phyloP scores from a whole-genome alignment of 2,329 filamentous ascomycete genomes.

The Cadophora sp. region DNA sequence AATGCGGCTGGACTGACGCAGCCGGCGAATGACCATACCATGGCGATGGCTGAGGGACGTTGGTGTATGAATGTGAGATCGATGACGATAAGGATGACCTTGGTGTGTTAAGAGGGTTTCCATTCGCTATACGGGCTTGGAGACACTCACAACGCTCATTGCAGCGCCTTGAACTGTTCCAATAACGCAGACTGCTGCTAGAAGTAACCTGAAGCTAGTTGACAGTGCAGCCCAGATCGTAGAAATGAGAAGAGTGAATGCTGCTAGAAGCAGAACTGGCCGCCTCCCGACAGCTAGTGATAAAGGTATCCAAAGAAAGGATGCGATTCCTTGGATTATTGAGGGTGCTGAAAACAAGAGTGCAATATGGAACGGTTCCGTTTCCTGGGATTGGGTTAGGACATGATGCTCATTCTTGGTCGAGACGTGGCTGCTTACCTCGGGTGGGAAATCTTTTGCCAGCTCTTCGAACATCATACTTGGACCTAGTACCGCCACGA shows the following conservation, averaged over 20 bases:
- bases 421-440: constrained; percentile 10
- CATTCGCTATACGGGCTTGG: too few relatives aligned
- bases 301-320: constrained; percentile 32
- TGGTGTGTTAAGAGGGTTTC: constrained; percentile 12
- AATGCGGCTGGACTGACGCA: constrained; percentile 7
- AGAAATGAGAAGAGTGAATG: constrained; percentile 12
- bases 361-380: constrained; percentile 19
- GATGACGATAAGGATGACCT: constrained; percentile 27
- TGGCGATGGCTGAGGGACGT: constrained; percentile 24
- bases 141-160: constrained; percentile 24
- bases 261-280: constrained; percentile 26
- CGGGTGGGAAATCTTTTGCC: constrained; percentile 20
- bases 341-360: constrained; percentile 27
- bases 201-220: constrained; percentile 22
- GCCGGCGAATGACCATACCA: constrained; percentile 27
- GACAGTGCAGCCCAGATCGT: constrained; percentile 20
- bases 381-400: constrained; percentile 23
- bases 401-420: background rate
- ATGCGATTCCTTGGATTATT: constrained; percentile 29
- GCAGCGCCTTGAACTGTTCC: constrained; percentile 27
- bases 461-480: constrained; percentile 27
- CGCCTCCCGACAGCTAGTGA: constrained; percentile 29
- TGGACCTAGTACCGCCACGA: constrained; percentile 22
- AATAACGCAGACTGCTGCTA: constrained; percentile 25
- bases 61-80: constrained; percentile 33